Evolutionary conservation across 2,329 filamentous ascomycete genomes (phyloP), one percentile per base, ranked within the genome.

Genomic region (Cladophialophora immunda): DNA sequence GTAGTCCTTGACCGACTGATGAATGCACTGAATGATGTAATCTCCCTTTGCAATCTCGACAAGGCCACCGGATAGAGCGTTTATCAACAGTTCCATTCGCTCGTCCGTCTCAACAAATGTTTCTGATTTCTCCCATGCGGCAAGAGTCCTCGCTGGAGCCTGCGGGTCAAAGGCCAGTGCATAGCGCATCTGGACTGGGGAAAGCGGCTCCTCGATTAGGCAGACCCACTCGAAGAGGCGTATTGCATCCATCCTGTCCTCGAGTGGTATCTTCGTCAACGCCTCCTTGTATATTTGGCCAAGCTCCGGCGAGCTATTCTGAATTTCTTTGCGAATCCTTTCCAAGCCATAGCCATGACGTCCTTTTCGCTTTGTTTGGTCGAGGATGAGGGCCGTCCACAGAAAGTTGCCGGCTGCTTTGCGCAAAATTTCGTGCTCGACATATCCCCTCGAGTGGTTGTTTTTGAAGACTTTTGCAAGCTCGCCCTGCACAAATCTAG

Each of bases 1-100:
- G 25, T 55, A 62, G 25, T 62, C 60, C 47, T 62, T 62, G n/a
- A 38, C 60, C 3, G 60, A 62, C 45, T 62, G 60, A 57, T 62
- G 60, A 52, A 55, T 56, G 34, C 36, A 38, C 25, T 57, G 47
- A 36, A 62, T 34, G 27, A 54, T 62, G 47, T 58, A 8, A 13
- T 6, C 50, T n/a, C 45, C 25, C 2, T 30, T 19, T 13, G 29
- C 29, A 50, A 61, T 32, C 45, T 61, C 58, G 25, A 52, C 38
- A 22, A 61, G 41, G 19, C 58, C 58, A 52, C 58, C 58, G 7
- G 58, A 61, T 50, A 61, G 5, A 5, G 58, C 58, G 29, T 61
- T 61, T 11, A 61, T 61, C 22, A 47, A 34, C 15, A 15, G 29
- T n/a, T 41, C 19, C 15, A 53, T 38, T 29, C 30, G 38, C 4